These are phyloP conservation scores for Danielozyma ontarioensis DNA, from an alignment of 805 yeast genomes.

Conservation along the genomic window DNA sequence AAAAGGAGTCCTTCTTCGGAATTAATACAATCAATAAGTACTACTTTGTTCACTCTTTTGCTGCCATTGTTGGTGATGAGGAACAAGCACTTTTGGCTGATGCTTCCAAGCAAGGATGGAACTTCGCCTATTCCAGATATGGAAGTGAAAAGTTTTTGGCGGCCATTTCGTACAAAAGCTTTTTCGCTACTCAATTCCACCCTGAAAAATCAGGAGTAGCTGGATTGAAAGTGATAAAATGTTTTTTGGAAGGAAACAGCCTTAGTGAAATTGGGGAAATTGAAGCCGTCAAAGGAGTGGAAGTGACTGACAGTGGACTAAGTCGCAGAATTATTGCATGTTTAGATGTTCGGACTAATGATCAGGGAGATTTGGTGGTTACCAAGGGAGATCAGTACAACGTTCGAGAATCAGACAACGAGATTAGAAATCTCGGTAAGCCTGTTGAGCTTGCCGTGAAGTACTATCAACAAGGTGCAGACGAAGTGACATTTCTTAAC, in stretches of 20 bases:
- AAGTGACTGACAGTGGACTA: conserved; percentile 52
- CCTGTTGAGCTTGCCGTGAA: conserved; percentile 92
- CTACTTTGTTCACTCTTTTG: conserved; percentile 94
- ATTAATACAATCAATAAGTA: conserved; percentile 66
- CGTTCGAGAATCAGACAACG: conserved; percentile 52
- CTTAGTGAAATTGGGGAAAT: conserved; percentile 15
- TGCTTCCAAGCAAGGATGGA: conserved; percentile 51
- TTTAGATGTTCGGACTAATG: conserved; percentile 93
- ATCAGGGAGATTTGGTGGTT: conserved; percentile 90
- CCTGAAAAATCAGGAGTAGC: conserved; percentile 97
- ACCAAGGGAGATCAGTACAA: conserved; percentile 99
- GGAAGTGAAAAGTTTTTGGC: conserved; percentile 80
- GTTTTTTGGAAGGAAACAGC: conserved; percentile 55
- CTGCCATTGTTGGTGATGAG: conserved; percentile 53
- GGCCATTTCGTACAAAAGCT: conserved; percentile 67
- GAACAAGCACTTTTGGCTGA: conserved; percentile 23
- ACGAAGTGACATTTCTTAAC: conserved; percentile 90
- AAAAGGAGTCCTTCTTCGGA: conserved; percentile 45
- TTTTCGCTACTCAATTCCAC: conserved; percentile 96
- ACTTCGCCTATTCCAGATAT: conserved; percentile 64
- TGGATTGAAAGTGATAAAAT: conserved; percentile 71
- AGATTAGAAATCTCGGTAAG: conserved; percentile 90
- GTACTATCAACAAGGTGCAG: conserved; percentile 93
- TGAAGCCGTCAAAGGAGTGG: conserved; percentile 14
- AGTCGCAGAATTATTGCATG: conserved; percentile 94